Conservation (phyloP, 2,329 filamentous ascomycete genomes). For the Colletotrichum camelliae region DNA sequence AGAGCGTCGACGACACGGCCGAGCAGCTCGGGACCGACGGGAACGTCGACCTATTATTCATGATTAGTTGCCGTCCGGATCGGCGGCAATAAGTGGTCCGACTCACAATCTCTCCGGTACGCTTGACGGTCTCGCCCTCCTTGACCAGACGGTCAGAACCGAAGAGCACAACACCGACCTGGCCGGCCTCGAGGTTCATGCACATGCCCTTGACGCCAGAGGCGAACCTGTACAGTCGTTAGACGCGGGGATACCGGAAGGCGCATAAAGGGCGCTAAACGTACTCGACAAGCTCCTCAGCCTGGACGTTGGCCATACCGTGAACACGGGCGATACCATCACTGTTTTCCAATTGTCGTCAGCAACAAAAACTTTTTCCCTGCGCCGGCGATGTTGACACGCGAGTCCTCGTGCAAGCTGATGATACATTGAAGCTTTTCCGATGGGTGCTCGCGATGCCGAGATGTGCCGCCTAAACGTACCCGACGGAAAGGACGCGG, state of each 20-base stretch:
- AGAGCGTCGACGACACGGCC: conserved; percentile 98
- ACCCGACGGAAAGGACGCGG: conserved; percentile 98
- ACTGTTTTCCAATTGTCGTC: conserved; percentile 57
- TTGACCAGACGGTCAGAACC: conserved; percentile 99
- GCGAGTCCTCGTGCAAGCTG: conserved; percentile 14
- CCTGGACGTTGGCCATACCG: conserved; percentile 99
- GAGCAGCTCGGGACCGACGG: conserved; percentile 90
- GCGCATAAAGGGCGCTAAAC: conserved; percentile 44
- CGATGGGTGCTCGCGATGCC: conserved; percentile 15
- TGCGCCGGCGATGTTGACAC: conserved; percentile 14
- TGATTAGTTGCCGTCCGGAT: conserved; percentile 27
- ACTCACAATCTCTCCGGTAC: conserved; percentile 98
- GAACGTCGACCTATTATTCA: conserved; percentile 83
- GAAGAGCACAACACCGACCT: conserved; percentile 99
- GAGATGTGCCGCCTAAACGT: conserved; percentile 54
- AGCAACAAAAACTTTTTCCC: conserved; percentile 11
- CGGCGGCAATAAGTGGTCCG: not conserved
- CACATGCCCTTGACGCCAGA: conserved; percentile 99
- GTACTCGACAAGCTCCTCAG: conserved; percentile 99
- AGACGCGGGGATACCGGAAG: conserved; percentile 8
- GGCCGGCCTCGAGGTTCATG: conserved; percentile 99
- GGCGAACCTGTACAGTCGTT: conserved; percentile 74
- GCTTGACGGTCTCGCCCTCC: conserved; percentile 99
- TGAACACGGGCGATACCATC: conserved; percentile 99
- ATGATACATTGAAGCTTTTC: conserved; percentile 16